phyloP scores from a whole-genome alignment of 176 grass and related monocot species.

The Triticum monococcum region DNA sequence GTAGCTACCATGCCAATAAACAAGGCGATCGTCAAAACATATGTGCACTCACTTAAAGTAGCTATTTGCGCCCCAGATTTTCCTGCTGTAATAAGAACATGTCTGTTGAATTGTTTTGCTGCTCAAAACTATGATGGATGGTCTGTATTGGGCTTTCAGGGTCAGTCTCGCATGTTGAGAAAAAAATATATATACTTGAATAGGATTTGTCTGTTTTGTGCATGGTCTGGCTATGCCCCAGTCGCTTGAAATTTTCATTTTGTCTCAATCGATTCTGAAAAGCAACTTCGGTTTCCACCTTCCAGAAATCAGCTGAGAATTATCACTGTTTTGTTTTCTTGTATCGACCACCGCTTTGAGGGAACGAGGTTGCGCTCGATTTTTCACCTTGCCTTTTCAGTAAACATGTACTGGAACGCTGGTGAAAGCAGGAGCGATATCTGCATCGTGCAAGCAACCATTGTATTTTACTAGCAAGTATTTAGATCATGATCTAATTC shows the following conservation, averaged over 20 bases:
- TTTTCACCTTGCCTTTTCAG: not conserved
- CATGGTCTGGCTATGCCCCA: too few relatives aligned
- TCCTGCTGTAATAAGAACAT: slow-evolving; percentile 34
- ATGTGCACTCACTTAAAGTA: slow-evolving; percentile 22
- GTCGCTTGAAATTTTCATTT: too few relatives aligned
- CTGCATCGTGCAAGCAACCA: not conserved
- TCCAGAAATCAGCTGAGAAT: too few relatives aligned
- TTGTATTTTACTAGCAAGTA: not conserved
- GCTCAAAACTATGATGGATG: not conserved
- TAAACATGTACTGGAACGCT: not conserved
- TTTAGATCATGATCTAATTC: too few relatives aligned
- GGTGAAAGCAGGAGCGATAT: not conserved
- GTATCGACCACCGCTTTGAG: too few relatives aligned
- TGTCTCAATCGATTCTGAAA: too few relatives aligned
- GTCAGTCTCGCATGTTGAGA: not conserved
- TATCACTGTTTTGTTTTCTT: too few relatives aligned
- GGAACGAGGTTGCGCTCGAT: not conserved
- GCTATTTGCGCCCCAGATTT: not conserved
- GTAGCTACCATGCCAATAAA: slow-evolving; percentile 46
- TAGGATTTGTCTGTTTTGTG: not conserved
- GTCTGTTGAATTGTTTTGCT: not conserved
- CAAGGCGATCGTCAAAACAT: slow-evolving; percentile 10
- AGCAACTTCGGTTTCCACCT: too few relatives aligned
- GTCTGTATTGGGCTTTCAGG: not conserved
- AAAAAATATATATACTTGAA: not conserved